Evolutionary conservation across 2,329 filamentous ascomycete genomes (phyloP).

Genomic region (Harringtonia aguacate): DNA sequence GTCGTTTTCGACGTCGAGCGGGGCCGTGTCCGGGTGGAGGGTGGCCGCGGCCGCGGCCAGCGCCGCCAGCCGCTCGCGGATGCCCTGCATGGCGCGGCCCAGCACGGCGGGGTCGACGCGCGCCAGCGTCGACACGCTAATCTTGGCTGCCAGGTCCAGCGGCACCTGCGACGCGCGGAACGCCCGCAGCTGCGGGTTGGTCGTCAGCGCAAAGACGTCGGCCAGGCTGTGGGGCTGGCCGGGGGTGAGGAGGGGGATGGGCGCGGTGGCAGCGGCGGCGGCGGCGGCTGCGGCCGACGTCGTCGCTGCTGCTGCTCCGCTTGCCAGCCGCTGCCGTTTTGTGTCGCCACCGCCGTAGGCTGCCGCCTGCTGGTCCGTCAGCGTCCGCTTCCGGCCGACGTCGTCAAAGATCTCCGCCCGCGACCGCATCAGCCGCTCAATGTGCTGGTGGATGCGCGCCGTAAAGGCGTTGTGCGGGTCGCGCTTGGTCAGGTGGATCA

Average conservation of each 20-base stretch:
- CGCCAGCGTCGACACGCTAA: constrained; percentile 69
- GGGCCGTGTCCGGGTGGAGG: constrained; percentile 47
- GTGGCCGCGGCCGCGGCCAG: constrained; percentile 30
- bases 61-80: constrained; percentile 38
- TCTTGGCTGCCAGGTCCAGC: constrained; percentile 62
- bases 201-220: constrained; percentile 78
- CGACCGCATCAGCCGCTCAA: constrained; percentile 71
- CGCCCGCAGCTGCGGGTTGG: constrained; percentile 58
- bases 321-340: constrained; percentile 68
- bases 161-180: constrained; percentile 81
- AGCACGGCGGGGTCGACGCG: constrained; percentile 60
- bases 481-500: constrained; percentile 73
- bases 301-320: background rate
- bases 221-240: constrained; percentile 59
- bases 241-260: too few species aligned
- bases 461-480: constrained; percentile 70
- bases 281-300: constrained; percentile 30
- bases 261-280: constrained; percentile 66
- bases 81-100: constrained; percentile 55
- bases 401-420: constrained; percentile 75
- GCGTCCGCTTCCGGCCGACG: constrained; percentile 62
- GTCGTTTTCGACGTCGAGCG: constrained; percentile 50
- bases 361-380: constrained; percentile 57
- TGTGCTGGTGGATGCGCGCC: constrained; percentile 73
- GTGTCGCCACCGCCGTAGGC: constrained; percentile 67